A percentile compares a stretch with the other conserved stretches of the same genome.
phyloP scores from a whole-genome alignment of 169 alveolate genomes.

The Plasmodium fragile region DNA sequence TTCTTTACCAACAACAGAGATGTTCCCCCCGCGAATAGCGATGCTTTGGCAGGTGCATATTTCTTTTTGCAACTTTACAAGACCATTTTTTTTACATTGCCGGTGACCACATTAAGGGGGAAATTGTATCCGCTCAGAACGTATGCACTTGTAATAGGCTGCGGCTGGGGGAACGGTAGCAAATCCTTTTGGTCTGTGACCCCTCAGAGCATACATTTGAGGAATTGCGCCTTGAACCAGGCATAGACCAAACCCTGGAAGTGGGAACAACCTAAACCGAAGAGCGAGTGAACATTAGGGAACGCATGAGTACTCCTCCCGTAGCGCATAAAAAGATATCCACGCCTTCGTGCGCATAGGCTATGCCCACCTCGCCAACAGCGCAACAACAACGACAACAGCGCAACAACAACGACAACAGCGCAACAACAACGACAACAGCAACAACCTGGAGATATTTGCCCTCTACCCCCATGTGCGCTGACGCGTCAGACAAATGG shows the following conservation, averaged over 20 bases:
- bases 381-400: not conserved
- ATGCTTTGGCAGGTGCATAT: not conserved
- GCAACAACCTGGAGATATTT: not conserved
- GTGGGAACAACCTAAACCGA: not conserved
- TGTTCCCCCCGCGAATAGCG: not conserved
- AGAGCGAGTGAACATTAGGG: not conserved
- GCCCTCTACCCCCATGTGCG: not conserved
- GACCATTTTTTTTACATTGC: not conserved
- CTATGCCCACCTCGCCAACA: not conserved
- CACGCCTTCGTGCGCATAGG: not conserved
- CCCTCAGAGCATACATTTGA: not conserved
- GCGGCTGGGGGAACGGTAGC: not conserved
- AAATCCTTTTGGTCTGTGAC: not conserved
- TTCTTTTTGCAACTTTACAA: not conserved
- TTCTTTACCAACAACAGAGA: not conserved
- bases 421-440: not conserved
- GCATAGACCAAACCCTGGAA: not conserved
- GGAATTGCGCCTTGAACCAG: not conserved
- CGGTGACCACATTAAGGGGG: not conserved
- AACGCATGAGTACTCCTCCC: not conserved
- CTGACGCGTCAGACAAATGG: constrained; percentile 25
- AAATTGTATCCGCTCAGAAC: not conserved
- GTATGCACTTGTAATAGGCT: not conserved
- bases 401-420: not conserved
- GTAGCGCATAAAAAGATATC: not conserved